Evolutionary conservation across 495 filamentous ascomycete genomes (phyloP), one percentile per base, ranked within the genome.

Genomic region (Viridothelium virens): DNA sequence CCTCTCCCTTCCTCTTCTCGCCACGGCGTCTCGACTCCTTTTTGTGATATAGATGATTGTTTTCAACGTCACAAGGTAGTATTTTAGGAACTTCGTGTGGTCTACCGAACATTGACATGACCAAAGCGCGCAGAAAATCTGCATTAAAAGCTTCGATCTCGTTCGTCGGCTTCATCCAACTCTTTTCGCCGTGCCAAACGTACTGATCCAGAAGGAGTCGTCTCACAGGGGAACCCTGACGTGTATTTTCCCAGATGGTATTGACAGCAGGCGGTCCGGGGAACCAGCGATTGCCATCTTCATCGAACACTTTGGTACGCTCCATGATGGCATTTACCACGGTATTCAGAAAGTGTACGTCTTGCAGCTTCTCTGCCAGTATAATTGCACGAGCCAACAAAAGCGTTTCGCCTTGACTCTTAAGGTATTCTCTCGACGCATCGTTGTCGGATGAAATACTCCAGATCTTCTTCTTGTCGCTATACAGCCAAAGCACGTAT

Each of bases 401-500:
- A 16, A 9, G 41, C 7, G 14, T 7, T 16, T 46, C 41, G 41
- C 14, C 14, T 46, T 46, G 7, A 46, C 9, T 16, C 14, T 16
- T 16, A 46, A 16, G 9, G 14, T 46, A 46, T 16, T 25, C 25
- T 1, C 25, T 25, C 25, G 25, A 25, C 25, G 25, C 25, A 25
- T 25, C 25, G 25, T 25, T 46, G 0, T 46, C 41, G 41, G 41
- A 46, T 9, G 25, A 25, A 25, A 25, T 25, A 25, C 25, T 25
- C 25, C 25, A 25, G 25, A 25, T 66, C 33, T 47, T 38, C 34
- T 68, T 47, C 47, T 62, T 46, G 5, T 62, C 62, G 37, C 25
- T 68, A 63, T 68, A 70, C 0, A 70, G 66, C 66, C 66, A 70
- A 37, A 48, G 66, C 7, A 36, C 31, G 62, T 70, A 70, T 4